phyloP scores from a whole-genome alignment of 345 rosid species.

The Cochlearia excelsa region DNA sequence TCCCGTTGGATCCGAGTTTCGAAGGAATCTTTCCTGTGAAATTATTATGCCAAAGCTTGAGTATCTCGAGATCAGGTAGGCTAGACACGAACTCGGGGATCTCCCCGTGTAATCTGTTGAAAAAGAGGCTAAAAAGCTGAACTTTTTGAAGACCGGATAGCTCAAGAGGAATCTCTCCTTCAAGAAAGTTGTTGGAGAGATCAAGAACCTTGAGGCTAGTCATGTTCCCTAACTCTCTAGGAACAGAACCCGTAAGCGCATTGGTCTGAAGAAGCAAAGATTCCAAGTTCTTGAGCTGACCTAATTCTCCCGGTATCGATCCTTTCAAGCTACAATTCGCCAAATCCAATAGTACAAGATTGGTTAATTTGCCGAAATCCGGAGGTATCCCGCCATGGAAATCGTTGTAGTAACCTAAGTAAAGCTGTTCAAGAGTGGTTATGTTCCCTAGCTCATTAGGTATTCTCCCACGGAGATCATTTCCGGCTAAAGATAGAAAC shows the following conservation, averaged over 20 bases:
- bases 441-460: conserved; percentile 72
- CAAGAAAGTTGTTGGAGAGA: conserved; percentile 71
- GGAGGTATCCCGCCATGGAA: conserved; percentile 72
- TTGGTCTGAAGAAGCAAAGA: conserved; percentile 68
- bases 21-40: conserved; percentile 81
- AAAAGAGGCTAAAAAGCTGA: conserved; percentile 66
- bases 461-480: conserved; percentile 66
- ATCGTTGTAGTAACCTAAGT: conserved; percentile 69
- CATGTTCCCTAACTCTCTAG: conserved; percentile 70
- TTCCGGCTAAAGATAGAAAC: conserved; percentile 74
- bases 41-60: conserved; percentile 82
- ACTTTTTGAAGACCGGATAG: conserved; percentile 56
- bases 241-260: conserved; percentile 59
- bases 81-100: conserved; percentile 65
- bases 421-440: conserved; percentile 56
- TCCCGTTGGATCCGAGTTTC: conserved; percentile 68
- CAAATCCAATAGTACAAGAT: conserved; percentile 68
- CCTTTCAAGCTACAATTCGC: conserved; percentile 75
- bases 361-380: conserved; percentile 57
- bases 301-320: conserved; percentile 59
- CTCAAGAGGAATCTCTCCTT: conserved; percentile 74
- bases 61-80: conserved; percentile 52
- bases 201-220: conserved; percentile 62
- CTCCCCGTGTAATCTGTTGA: conserved; percentile 74
- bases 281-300: conserved; percentile 62